Evolutionary conservation across 1,284 basidiomycete species (phyloP), one percentile per base, ranked within the genome.

Genomic region (Sphagnurus paluster): DNA sequence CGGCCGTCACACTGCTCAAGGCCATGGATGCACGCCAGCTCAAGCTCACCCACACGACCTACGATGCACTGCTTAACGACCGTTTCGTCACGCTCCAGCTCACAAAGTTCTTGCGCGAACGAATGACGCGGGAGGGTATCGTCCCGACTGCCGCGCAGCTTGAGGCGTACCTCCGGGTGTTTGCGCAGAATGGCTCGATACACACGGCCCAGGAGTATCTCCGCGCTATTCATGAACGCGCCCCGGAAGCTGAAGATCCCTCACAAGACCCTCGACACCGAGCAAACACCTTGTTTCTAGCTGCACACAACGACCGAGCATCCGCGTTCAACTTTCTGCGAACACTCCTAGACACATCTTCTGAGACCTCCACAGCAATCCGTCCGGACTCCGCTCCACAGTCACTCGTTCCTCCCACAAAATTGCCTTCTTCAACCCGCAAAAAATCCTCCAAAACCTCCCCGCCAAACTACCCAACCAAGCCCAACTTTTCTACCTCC

Each of bases 281-380:
- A 17, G 65, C 68, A n/a, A 64, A 65, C 30, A 65, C 66, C 7
- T 39, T 63, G 8, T 59, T 69, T 25, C 62, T 77, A 21, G 58
- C 58, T 9, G 66, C 67, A 13, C 70, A 74, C 39, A 53, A 68
- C 26, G 66, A 75, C 49, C 62, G 67, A 19, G 59, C 61, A 8
- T 70, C 74, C 11, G 78, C 78, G 1, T 73, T 76, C 49, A 58
- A 63, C n/a, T 79, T 79, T 50, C 70, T 81, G 2, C 59, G 61
- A 5, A 43, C 50, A 2, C 63, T 74, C 16, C 52, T 56, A n/a
- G n/a, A n/a, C 26, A 50, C 56, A 2, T 35, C 57, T 53, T 14
- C 56, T 7, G 26, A 34, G 6, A 34, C 26, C 26, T 40, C 59
- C 14, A 54, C n/a, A n/a, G n/a, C n/a, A n/a, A n/a, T n/a, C n/a